Evolutionary conservation across 2,329 filamentous ascomycete genomes (phyloP).

Genomic region (Aspergillus pseudoviridinutans): DNA sequence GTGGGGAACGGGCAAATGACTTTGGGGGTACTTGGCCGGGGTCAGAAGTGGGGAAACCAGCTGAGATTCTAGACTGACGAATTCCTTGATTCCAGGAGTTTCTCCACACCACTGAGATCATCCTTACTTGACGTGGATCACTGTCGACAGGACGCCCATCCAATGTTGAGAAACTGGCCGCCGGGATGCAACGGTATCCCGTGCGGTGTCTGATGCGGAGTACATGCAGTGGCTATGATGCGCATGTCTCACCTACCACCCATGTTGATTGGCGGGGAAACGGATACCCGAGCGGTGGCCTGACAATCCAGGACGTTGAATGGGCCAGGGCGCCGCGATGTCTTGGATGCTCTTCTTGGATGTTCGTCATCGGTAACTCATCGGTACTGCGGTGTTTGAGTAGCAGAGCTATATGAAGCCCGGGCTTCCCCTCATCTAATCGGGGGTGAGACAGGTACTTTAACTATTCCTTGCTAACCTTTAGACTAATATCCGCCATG

Average conservation of each 20-base stretch:
- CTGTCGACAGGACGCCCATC: conserved; percentile 5
- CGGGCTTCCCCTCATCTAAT: conserved; percentile 5
- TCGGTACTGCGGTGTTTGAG: conserved; percentile 4
- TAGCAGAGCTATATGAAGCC: conserved; percentile 15
- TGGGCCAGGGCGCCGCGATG: conserved; percentile 4
- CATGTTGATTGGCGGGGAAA: conserved; percentile 12
- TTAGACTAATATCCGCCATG: conserved; percentile 12
- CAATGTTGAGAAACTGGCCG: conserved; percentile 4
- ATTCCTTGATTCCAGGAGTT: no score
- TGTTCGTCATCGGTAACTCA: conserved; percentile 7
- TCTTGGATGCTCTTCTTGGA: conserved; percentile 13
- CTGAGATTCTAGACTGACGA: no score
- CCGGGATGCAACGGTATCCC: conserved; percentile 4
- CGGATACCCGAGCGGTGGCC: conserved; percentile 7
- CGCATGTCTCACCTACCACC: conserved; percentile 18
- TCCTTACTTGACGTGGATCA: conserved; percentile 5
- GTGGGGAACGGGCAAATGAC: no score
- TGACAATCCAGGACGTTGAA: conserved; percentile 16
- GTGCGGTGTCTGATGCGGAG: conserved; percentile 11
- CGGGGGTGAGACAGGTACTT: conserved; percentile 4
- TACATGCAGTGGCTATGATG: conserved; percentile 14
- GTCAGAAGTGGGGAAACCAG: no score
- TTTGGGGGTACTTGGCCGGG: no score
- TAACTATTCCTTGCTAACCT: conserved; percentile 7
- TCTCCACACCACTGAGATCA: conserved; percentile 7